These are phyloP conservation scores for Favolaschia claudopus DNA, from an alignment of 768 basidiomycete genomes.

Conservation along the genomic window DNA sequence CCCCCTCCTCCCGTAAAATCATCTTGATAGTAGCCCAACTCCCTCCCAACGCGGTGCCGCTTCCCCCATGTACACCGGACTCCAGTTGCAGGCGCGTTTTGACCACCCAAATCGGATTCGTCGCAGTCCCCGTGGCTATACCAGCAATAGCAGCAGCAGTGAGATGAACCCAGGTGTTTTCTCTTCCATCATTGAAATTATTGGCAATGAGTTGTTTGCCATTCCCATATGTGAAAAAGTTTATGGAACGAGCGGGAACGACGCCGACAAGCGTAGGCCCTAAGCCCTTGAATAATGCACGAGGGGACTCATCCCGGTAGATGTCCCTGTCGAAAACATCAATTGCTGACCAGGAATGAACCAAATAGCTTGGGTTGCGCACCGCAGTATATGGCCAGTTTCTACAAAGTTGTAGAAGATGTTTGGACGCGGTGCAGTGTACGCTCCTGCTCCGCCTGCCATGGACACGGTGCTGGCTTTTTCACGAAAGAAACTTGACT, in stretches of 20 bases:
- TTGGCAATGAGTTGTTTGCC: conserved; percentile 92
- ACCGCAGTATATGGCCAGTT: conserved; percentile 91
- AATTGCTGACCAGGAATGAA: neutral
- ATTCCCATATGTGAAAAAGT: conserved; percentile 98
- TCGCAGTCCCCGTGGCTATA: conserved; percentile 84
- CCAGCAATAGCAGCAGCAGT: conserved; percentile 87
- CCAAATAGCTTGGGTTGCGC: conserved; percentile 27
- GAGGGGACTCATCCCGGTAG: conserved; percentile 85
- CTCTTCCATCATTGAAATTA: conserved; percentile 77
- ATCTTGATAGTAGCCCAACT: conserved; percentile 70
- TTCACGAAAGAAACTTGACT: conserved; percentile 81
- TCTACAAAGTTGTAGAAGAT: conserved; percentile 95
- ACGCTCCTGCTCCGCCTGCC: conserved; percentile 46
- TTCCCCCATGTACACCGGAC: conserved; percentile 25
- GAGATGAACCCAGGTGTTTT: conserved; percentile 89
- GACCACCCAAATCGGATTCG: conserved; percentile 99
- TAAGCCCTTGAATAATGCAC: conserved; percentile 93
- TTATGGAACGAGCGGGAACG: conserved; percentile 94
- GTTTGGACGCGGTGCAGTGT: conserved; percentile 48
- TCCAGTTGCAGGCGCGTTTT: conserved; percentile 92
- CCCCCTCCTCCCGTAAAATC: conserved; percentile 83
- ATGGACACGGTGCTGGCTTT: conserved; percentile 49
- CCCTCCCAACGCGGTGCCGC: conserved; percentile 49
- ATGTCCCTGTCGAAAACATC: conserved; percentile 69
- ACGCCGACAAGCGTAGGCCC: conserved; percentile 95